Percentiles rank a stretch among this genome's conserved stretches.
These are phyloP conservation scores for Candida broadrunensis DNA, from an alignment of 805 yeast species.

Conservation along the genomic window DNA sequence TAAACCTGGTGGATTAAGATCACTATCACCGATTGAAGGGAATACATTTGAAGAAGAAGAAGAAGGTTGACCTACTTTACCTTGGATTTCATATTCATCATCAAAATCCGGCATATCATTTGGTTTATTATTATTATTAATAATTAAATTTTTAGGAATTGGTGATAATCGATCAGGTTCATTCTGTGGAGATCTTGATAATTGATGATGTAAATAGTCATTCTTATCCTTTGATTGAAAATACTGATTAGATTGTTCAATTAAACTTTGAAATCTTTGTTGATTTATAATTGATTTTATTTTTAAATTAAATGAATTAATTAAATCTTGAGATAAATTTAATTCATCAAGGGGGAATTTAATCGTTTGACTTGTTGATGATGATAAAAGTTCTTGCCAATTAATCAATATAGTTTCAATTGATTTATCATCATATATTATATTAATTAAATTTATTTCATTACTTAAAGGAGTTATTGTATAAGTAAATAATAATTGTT, in stretches of 20 bases:
- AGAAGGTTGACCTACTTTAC: slow-evolving; percentile 1
- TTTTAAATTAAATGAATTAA: slow-evolving; percentile 15
- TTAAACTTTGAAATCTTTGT: background rate
- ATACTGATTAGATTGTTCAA: background rate
- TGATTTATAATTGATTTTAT: slow-evolving; percentile 2
- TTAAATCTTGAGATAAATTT: slow-evolving; percentile 16
- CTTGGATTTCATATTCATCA: slow-evolving; percentile 45
- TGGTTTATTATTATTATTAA: slow-evolving; percentile 13
- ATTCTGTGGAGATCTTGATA: background rate
- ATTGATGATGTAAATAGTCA: background rate
- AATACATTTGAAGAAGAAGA: slow-evolving; percentile 1
- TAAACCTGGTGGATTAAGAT: slow-evolving; percentile 47
- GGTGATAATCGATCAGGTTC: background rate
- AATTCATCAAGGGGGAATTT: slow-evolving; percentile 20
- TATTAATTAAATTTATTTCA: background rate
- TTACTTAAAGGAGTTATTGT: slow-evolving; percentile 1
- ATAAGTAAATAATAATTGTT: slow-evolving; percentile 6
- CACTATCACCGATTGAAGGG: slow-evolving; percentile 47
- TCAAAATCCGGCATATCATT: slow-evolving; percentile 51
- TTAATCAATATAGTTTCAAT: background rate
- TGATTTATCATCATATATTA: background rate
- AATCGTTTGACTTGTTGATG: slow-evolving; percentile 3
- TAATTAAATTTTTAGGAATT: too few relatives aligned
- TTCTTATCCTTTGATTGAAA: background rate
- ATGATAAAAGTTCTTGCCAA: background rate